Conservation (phyloP, 1,284 basidiomycete species). For the Sanghuangporus weigelae region DNA sequence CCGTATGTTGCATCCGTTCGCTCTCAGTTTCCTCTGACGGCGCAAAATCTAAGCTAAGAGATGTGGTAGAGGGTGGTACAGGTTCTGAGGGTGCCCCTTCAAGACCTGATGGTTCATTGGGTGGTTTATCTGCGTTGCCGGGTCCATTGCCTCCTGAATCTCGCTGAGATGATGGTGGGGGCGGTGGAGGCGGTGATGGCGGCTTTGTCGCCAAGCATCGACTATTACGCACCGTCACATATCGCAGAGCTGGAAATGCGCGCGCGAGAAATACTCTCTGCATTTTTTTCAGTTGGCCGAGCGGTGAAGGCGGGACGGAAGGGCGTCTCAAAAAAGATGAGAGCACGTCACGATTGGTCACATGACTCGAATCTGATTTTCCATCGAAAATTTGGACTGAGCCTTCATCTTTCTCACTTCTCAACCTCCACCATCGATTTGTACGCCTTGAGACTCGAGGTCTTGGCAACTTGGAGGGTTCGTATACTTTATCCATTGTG, state of each 20-base stretch:
- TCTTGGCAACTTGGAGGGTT: too few relatives aligned
- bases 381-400: too few relatives aligned
- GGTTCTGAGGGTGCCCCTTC: not conserved
- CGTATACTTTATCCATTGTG: too few relatives aligned
- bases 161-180: not conserved
- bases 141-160: not conserved
- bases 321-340: not conserved
- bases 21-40: conserved; percentile 34
- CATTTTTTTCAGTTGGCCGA: not conserved
- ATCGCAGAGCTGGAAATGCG: not conserved
- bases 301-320: not conserved
- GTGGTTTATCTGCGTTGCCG: not conserved
- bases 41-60: conserved; percentile 52
- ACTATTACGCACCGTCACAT: not conserved
- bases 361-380: not conserved
- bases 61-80: conserved; percentile 11
- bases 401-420: not conserved
- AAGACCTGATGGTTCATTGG: conserved; percentile 5
- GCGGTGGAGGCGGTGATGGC: not conserved
- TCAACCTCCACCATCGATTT: not conserved
- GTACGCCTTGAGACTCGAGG: too few relatives aligned
- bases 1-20: conserved; percentile 43
- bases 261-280: conserved; percentile 1
- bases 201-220: conserved; percentile 25
- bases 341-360: too few relatives aligned